Base-by-base conservation (phyloP, 805 yeast genomes). In the Ogataea wickerhamii region DNA sequence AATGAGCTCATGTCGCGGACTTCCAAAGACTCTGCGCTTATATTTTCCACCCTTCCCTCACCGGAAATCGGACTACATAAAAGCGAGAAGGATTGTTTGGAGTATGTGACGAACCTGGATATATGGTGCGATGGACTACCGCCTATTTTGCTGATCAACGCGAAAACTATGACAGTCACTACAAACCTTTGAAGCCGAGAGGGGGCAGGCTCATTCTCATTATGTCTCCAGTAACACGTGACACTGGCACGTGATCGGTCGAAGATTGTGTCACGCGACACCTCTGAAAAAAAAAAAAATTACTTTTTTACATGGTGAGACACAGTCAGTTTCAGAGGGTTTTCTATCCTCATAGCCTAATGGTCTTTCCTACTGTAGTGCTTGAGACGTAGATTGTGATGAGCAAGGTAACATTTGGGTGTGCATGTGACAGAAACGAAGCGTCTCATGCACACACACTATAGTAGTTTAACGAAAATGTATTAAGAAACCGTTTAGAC, bases 121-220 rank as follows among this genome's bases (percentile, higher is more conserved):
- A 61, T 84, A 5, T 87, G 96, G 93, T 70, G 91, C 40, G 76
- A 78, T 30, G 87, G 76, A 4, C 64, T 93, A 27, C 96, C 96
- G 0, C 96, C 98, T 0, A 72, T 78, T 1, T 57, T 93, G 57
- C 61, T 93, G 44, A 72, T 93, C 38, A 91, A 93, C 55, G 87
- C 97, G 0, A 95, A 87, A 64, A 83, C 95, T 0, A 88, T 93
- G 71, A 93, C 98, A 0, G 98, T 91, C 2, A 91, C 98, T 0
- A 89, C 97, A 5, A 93, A 95, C 23, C 66, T 91, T 45, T 89
- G 32, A 40, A 7, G 20, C 7, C 14, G 17, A 8, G 12, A 12
- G 25, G 25, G 25, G 11, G 25, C 25, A 22, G n/a, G n/a, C n/a
- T n/a, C n/a, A n/a, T n/a, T n/a, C n/a, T n/a, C n/a, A n/a, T n/a